These are phyloP conservation scores for Acanthochlamys bracteata DNA, from an alignment of 106 monocot species.

Conservation along the genomic window DNA sequence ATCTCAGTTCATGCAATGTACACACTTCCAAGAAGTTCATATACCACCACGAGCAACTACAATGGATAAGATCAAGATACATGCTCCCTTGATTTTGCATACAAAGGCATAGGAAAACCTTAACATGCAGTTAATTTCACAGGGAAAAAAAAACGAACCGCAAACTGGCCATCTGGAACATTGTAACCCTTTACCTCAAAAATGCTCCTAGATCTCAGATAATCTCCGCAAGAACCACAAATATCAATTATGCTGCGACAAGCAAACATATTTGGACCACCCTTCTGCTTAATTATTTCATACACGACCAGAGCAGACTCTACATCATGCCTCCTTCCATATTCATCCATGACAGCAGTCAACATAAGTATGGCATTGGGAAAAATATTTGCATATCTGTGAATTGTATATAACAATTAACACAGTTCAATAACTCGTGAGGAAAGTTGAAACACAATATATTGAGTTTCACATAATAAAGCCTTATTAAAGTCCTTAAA, in stretches of 20 bases:
- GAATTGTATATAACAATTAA: slow-evolving; percentile 15
- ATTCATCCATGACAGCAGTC: slow-evolving; percentile 65
- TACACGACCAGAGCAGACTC: slow-evolving; percentile 47
- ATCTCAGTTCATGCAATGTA: too few species aligned
- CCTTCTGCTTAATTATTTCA: slow-evolving; percentile 49
- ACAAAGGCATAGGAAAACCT: too few species aligned
- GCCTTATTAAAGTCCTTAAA: too few species aligned
- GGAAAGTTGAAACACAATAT: too few species aligned
- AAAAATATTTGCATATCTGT: slow-evolving; percentile 71
- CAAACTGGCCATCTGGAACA: too few species aligned
- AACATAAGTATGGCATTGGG: slow-evolving; percentile 74
- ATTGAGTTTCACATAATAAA: too few species aligned
- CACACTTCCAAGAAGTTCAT: too few species aligned
- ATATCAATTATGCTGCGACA: slow-evolving; percentile 78
- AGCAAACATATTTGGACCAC: slow-evolving; percentile 73
- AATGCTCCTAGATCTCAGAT: slow-evolving; percentile 48
- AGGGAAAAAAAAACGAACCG: too few species aligned
- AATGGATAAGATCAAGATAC: background rate
- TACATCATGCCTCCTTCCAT: slow-evolving; percentile 70
- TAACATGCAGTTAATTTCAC: too few species aligned
- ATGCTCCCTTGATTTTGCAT: too few species aligned
- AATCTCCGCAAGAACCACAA: slow-evolving; percentile 75
- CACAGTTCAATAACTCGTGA: background rate
- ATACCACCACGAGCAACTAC: too few species aligned
- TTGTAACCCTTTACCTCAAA: slow-evolving; percentile 54